Evolutionary conservation across 2,329 filamentous ascomycete genomes (phyloP), one percentile per base, ranked within the genome.

Genomic region (Fusarium xyrophilum): DNA sequence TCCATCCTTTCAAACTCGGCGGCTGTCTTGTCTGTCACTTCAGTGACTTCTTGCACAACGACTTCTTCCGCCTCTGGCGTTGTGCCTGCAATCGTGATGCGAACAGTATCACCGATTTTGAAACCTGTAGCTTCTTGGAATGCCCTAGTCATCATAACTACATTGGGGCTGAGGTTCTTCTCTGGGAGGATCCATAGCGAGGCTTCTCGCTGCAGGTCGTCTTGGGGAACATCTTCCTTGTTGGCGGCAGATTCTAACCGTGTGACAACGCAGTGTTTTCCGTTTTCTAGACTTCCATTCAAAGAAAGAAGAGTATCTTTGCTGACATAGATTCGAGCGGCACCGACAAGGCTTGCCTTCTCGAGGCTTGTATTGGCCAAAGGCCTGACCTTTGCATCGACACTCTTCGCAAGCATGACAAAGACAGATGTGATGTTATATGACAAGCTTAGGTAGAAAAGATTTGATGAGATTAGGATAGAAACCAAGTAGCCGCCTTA

Each of bases 91-190:
- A 94, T 85, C 11, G 84, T 83, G 48, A 96, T 82, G 35, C 79
- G 79, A 35, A 86, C 80, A 52, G 88, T 85, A 50, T 93, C 91
- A 19, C 88, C 89, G 7, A 96, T 82, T 64, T 90, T 90, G 71
- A 97, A 86, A 2, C 87, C 88, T 69, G 91, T 91, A 10, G 88
- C 85, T 36, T 91, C 89, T 66, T 92, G 90, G 56, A 96, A 87
- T 9, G 88, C 83, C 66, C 92, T 89, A 25, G 92, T 89, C 81
- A 92, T 87, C 82, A 94, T 85, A 51, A 91, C 82, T 59, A 93
- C 84, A 66, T 89, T 86, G 69, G 87, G 88, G 74, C 89, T 86
- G 69, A 93, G 82, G 72, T 89, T 88, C 76, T 89, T 85, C 44
- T 84, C 83, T 4, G 83, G 81, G 19, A 84, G 77, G 1, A 82